Percentiles rank a stretch among this genome's conserved stretches.
Evolutionary conservation across 2,329 filamentous ascomycete species (phyloP).

Genomic region (Gnomoniopsis smithogilvyi): DNA sequence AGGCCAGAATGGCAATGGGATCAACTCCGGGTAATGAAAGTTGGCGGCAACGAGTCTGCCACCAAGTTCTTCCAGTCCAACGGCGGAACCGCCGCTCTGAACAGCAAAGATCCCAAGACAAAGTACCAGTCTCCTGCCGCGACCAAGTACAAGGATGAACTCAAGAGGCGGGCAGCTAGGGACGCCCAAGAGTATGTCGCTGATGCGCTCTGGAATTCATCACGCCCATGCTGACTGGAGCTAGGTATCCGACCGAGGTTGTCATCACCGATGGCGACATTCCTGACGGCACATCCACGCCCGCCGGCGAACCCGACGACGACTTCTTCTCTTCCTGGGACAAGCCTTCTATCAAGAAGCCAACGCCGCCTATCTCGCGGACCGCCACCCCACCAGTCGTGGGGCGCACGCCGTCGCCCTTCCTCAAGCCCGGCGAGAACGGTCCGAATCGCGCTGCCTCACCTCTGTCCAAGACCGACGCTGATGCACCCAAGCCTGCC

Average conservation of each 20-base stretch:
- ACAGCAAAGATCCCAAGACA: constrained; percentile 93
- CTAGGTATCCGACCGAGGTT: constrained; percentile 79
- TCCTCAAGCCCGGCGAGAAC: constrained; percentile 71
- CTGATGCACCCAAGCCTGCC: constrained; percentile 48
- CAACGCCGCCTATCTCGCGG: constrained; percentile 88
- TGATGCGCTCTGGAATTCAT: not conserved
- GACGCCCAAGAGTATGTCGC: constrained; percentile 77
- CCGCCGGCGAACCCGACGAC: constrained; percentile 77
- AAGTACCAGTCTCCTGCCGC: constrained; percentile 96
- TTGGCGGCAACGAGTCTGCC: constrained; percentile 95
- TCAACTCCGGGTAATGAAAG: constrained; percentile 95
- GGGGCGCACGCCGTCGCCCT: constrained; percentile 83
- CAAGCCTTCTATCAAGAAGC: constrained; percentile 94
- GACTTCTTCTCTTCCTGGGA: constrained; percentile 99
- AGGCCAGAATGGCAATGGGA: constrained; percentile 94
- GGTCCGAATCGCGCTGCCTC: constrained; percentile 75
- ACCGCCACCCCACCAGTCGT: constrained; percentile 80
- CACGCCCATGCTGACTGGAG: constrained; percentile 20
- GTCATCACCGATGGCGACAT: constrained; percentile 72
- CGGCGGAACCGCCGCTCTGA: constrained; percentile 87
- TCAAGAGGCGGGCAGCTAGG: constrained; percentile 77
- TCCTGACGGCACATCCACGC: constrained; percentile 67
- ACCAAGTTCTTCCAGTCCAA: constrained; percentile 98
- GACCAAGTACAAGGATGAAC: constrained; percentile 95
- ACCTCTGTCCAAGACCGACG: constrained; percentile 65